phyloP scores from a whole-genome alignment of 2,329 filamentous ascomycete species.

The Pyrenochaeta sp. region DNA sequence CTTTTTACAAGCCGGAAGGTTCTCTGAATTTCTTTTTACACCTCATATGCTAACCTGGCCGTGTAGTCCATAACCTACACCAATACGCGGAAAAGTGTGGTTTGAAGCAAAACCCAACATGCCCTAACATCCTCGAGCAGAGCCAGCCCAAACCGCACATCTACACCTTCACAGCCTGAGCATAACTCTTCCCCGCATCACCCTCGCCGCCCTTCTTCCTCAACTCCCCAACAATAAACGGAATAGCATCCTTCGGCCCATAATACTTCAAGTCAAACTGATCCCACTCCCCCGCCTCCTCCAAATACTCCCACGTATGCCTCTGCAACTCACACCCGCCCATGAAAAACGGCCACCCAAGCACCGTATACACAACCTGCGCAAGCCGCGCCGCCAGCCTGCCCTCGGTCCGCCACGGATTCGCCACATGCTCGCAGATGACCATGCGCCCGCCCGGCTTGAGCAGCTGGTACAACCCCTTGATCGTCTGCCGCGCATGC shows the following conservation, averaged over 20 bases:
- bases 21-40: no score
- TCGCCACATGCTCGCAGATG: slow-evolving; percentile 63
- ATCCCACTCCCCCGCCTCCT: slow-evolving; percentile 58
- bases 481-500: slow-evolving; percentile 53
- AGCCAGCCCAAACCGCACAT: no score
- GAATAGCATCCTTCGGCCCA: slow-evolving; percentile 35
- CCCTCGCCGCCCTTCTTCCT: slow-evolving; percentile 39
- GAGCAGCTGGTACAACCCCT: slow-evolving; percentile 58
- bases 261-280: slow-evolving; percentile 55
- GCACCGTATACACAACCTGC: slow-evolving; percentile 55
- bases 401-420: slow-evolving; percentile 58
- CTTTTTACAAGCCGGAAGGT: no score
- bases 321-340: slow-evolving; percentile 61
- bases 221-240: slow-evolving; percentile 48
- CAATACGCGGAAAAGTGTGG: no score
- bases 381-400: slow-evolving; percentile 53
- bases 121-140: no score
- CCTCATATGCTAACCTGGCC: no score
- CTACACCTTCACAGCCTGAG: slow-evolving; percentile 26
- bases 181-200: slow-evolving; percentile 26
- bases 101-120: no score
- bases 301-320: slow-evolving; percentile 56
- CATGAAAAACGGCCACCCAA: slow-evolving; percentile 62
- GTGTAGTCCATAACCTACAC: no score
- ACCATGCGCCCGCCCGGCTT: slow-evolving; percentile 64